Percentiles rank a stretch among this genome's conserved stretches.
Evolutionary conservation across 345 rosid species (phyloP).

Genomic region (Turnera subulata): DNA sequence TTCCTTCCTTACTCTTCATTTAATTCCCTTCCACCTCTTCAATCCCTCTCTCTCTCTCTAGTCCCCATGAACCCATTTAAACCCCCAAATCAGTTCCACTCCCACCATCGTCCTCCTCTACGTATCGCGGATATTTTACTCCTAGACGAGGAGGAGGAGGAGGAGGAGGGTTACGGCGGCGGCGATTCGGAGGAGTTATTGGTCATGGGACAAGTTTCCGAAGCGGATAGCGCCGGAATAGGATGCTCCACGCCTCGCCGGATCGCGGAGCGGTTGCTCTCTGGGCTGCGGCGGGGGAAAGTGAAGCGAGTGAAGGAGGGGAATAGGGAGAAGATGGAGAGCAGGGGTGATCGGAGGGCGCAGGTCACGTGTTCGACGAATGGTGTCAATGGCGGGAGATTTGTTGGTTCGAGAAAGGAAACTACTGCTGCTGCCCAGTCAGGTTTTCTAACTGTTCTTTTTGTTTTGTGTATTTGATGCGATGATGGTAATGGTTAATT

Average conservation of each 20-base stretch:
- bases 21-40: constrained; percentile 5
- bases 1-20: neutral
- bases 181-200: neutral
- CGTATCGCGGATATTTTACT: constrained; percentile 32
- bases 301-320: constrained; percentile 6
- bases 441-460: constrained; percentile 3
- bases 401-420: neutral
- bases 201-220: constrained; percentile 3
- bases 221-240: neutral
- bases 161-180: constrained; percentile 3
- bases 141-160: neutral
- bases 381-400: constrained; percentile 10
- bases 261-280: constrained; percentile 21
- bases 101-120: constrained; percentile 7
- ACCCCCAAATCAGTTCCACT: neutral
- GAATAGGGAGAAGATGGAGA: neutral
- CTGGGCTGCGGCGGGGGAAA: constrained; percentile 19
- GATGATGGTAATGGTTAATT: neutral
- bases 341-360: neutral
- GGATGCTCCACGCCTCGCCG: constrained; percentile 7
- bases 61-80: neutral
- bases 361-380: constrained; percentile 12
- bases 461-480: neutral
- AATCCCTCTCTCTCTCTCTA: neutral
- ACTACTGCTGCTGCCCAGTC: constrained; percentile 10